Percentiles rank a stretch among this genome's conserved stretches.
phyloP scores from a whole-genome alignment of 2,329 filamentous ascomycete genomes.

The Lecanicillium sp. region DNA sequence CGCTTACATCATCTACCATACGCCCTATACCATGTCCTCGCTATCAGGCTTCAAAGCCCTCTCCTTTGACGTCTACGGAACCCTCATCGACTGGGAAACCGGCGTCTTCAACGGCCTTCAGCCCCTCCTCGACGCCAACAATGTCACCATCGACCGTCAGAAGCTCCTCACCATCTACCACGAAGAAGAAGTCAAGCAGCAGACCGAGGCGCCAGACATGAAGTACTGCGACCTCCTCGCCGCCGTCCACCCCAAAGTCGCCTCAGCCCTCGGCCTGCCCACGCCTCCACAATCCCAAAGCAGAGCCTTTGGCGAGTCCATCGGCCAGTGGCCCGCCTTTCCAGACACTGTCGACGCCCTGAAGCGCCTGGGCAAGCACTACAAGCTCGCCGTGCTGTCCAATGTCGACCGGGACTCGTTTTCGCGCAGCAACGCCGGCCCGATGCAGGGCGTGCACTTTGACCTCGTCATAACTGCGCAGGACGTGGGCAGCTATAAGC shows the following conservation, averaged over 20 bases:
- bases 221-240: slow-evolving; percentile 53
- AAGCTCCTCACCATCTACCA: slow-evolving; percentile 32
- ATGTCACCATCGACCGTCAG: slow-evolving; percentile 21
- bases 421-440: slow-evolving; percentile 29
- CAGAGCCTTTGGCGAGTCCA: slow-evolving; percentile 40
- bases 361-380: slow-evolving; percentile 36
- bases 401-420: slow-evolving; percentile 51
- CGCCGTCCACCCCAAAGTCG: slow-evolving; percentile 36
- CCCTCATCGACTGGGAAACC: slow-evolving; percentile 69
- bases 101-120: slow-evolving; percentile 50
- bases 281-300: slow-evolving; percentile 28
- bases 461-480: slow-evolving; percentile 60
- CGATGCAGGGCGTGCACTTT: slow-evolving; percentile 41
- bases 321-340: slow-evolving; percentile 51
- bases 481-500: slow-evolving; percentile 66
- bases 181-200: slow-evolving; percentile 40
- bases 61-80: slow-evolving; percentile 75
- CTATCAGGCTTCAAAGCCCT: slow-evolving; percentile 32
- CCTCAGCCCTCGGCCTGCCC: slow-evolving; percentile 30
- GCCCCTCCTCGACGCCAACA: slow-evolving; percentile 32
- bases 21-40: background rate
- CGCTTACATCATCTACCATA: background rate
- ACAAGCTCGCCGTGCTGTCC: slow-evolving; percentile 49
- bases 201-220: slow-evolving; percentile 45
- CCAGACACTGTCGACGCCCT: slow-evolving; percentile 50